Evolutionary conservation across 176 grass and related monocot species (phyloP), one percentile per base, ranked within the genome.

Genomic region (Cenchrus fungigraminus): DNA sequence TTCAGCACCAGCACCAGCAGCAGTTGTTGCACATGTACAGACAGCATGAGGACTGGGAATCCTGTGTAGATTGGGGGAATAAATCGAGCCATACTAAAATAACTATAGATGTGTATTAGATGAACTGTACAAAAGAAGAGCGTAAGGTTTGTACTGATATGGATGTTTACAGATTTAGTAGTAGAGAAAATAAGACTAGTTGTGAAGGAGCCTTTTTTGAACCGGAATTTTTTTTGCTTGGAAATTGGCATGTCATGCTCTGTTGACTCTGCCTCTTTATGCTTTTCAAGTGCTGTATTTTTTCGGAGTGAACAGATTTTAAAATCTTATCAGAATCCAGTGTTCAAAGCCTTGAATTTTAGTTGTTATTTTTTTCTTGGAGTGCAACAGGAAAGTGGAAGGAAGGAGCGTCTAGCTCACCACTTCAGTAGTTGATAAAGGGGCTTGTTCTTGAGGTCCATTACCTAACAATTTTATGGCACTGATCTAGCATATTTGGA

Each of bases 61-160:
- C 37, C 47, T 89, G 80, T 75, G 68, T 85, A 85, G 49, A 82
- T 82, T 67, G 5, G 74, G 67, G 42, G 46, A 88, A 65, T 80
- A 85, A 91, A 60, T 31, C 62, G 37, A 81, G 65, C 72, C 78
- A 82, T 82, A 78, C 20, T 64, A 20, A 78, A 62, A 74, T 85
- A 73, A 58, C 8, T 82, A 86, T 76, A 80, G 83, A 68, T 71
- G 83, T 83, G 47, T 69, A 65, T 71, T 86, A 85, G 75, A 84
- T 84, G 45, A 84, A 46, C 12, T 87, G 89, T 82, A 88, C 46
- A 88, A 62, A 85, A 72, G 9, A 87, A 81, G 62, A 42, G 28
- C 0, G 22, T 29, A 88, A 58, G 59, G 49, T 46, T 78, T 85
- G 86, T 65, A 31, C 67, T 78, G 43, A 65, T 79, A 74, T 85